A percentile compares a stretch with the other conserved stretches of the same genome.
phyloP scores from a whole-genome alignment of 768 basidiomycete genomes.

The Termitomyces sp. region DNA sequence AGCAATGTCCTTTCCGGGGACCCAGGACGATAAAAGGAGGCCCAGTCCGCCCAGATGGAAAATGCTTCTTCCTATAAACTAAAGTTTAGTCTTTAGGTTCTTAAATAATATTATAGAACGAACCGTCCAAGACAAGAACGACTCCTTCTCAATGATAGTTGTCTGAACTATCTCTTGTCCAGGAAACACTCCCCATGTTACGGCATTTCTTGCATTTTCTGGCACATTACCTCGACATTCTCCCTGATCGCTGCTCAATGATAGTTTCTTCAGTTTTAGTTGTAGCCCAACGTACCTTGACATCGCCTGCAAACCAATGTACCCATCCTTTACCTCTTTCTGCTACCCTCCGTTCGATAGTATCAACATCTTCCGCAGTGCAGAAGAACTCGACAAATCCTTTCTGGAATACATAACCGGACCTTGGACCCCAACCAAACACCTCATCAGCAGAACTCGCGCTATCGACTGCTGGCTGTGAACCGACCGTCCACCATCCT shows the following conservation, averaged over 20 bases:
- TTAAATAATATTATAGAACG: background rate
- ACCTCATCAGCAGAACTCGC: slow-evolving; percentile 65
- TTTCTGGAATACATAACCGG: slow-evolving; percentile 97
- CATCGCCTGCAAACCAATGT: slow-evolving; percentile 83
- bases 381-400: slow-evolving; percentile 97
- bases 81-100: background rate
- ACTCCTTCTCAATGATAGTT: slow-evolving; percentile 93
- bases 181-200: slow-evolving; percentile 98
- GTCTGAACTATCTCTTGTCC: slow-evolving; percentile 95
- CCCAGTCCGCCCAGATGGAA: slow-evolving; percentile 94
- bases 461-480: slow-evolving; percentile 91
- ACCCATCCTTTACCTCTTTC: slow-evolving; percentile 60
- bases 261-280: background rate
- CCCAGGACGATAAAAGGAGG: slow-evolving; percentile 72
- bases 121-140: slow-evolving; percentile 97
- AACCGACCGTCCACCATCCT: slow-evolving; percentile 96
- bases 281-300: slow-evolving; percentile 44
- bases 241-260: slow-evolving; percentile 42
- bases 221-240: slow-evolving; percentile 76
- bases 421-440: slow-evolving; percentile 90
- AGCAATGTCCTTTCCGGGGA: slow-evolving; percentile 73
- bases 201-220: slow-evolving; percentile 81
- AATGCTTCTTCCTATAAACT: slow-evolving; percentile 84
- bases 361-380: slow-evolving; percentile 49
- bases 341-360: slow-evolving; percentile 53